Percentiles rank a stretch among this genome's conserved stretches.
Evolutionary conservation across 2,329 filamentous ascomycete species (phyloP).

Genomic region (Pseudocercospora fijiensis): DNA sequence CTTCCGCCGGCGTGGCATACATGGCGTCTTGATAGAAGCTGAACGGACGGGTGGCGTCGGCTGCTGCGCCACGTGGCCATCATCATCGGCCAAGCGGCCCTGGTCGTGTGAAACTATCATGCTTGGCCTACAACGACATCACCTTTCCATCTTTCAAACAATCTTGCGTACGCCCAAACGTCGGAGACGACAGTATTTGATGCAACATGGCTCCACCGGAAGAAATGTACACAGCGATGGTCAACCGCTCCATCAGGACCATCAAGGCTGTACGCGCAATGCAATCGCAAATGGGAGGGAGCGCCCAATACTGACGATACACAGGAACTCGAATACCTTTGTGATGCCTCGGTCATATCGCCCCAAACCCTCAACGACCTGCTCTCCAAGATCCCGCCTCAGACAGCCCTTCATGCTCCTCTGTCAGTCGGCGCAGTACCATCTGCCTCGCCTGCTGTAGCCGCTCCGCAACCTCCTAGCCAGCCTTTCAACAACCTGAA

Average conservation of each 20-base stretch:
- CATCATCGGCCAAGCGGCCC: too few species aligned
- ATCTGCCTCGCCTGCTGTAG: conserved; percentile 29
- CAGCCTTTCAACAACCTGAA: conserved; percentile 37
- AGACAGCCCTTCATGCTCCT: conserved; percentile 56
- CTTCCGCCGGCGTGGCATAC: too few species aligned
- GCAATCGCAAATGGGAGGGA: background rate
- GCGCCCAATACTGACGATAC: background rate
- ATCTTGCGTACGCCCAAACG: background rate
- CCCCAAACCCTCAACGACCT: conserved; percentile 74
- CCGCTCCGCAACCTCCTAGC: conserved; percentile 29
- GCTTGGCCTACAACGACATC: background rate
- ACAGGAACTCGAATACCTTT: conserved; percentile 86
- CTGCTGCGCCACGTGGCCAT: background rate
- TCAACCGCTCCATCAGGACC: conserved; percentile 80
- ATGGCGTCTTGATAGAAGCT: too few species aligned
- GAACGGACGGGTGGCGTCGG: background rate
- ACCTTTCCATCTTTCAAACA: background rate
- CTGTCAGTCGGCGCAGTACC: conserved; percentile 40
- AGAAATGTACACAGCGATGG: conserved; percentile 57
- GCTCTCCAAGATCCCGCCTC: conserved; percentile 69
- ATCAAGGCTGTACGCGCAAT: conserved; percentile 72
- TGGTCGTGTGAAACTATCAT: background rate
- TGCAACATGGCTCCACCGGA: conserved; percentile 38
- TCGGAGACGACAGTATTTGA: background rate
- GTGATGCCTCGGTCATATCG: conserved; percentile 76